phyloP scores from a whole-genome alignment of 306 rosid species.

The Quercus cerris region DNA sequence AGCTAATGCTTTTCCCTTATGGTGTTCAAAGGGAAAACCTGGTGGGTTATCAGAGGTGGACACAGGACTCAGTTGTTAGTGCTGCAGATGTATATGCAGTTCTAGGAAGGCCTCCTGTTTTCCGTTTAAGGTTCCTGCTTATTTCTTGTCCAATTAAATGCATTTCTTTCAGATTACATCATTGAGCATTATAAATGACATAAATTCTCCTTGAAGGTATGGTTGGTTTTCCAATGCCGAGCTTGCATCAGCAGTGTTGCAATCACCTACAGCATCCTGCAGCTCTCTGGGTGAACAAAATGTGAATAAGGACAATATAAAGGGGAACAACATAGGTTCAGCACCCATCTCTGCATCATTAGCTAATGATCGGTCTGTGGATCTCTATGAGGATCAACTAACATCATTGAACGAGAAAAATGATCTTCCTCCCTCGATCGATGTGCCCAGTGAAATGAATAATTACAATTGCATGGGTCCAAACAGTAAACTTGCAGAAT shows the following conservation, averaged over 20 bases:
- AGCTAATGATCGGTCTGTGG: conserved; percentile 35
- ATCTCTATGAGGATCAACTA: conserved; percentile 38
- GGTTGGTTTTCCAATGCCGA: conserved; percentile 77
- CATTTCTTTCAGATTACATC: neutral
- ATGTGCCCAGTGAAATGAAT: conserved; percentile 34
- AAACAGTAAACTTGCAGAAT: conserved; percentile 28
- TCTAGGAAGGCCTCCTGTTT: conserved; percentile 73
- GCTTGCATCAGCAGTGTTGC: conserved; percentile 38
- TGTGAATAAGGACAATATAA: conserved; percentile 29
- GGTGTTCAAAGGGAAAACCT: conserved; percentile 61
- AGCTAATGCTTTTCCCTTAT: conserved; percentile 79
- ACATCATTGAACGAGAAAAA: conserved; percentile 31
- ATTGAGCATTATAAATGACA: neutral
- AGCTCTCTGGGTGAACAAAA: conserved; percentile 45
- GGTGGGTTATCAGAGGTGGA: conserved; percentile 67
- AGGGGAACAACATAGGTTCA: conserved; percentile 33
- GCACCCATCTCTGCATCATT: conserved; percentile 31
- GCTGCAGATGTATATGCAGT: conserved; percentile 76
- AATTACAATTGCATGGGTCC: conserved; percentile 24
- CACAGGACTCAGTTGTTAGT: conserved; percentile 69
- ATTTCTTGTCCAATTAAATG: neutral
- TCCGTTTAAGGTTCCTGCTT: conserved; percentile 77
- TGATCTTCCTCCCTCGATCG: conserved; percentile 25
- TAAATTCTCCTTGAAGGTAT: conserved; percentile 63
- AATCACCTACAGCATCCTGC: conserved; percentile 40